A percentile compares a stretch with the other conserved stretches of the same genome.
phyloP scores from a whole-genome alignment of 177 flowering plant genomes.

The Telopea speciosissima region DNA sequence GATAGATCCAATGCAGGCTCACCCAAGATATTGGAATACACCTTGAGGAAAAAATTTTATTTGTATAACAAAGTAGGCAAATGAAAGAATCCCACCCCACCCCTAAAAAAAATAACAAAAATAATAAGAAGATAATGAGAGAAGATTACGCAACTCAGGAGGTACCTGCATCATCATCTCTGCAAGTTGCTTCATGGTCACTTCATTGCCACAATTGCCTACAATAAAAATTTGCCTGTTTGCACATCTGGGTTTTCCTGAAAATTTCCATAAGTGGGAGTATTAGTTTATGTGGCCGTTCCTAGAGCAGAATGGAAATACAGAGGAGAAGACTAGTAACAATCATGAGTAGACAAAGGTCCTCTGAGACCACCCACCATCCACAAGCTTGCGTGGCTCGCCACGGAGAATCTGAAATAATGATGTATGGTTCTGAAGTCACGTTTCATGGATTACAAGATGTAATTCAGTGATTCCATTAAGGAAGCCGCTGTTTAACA shows the following conservation, averaged over 20 bases:
- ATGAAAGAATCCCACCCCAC: no score
- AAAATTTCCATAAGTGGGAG: no score
- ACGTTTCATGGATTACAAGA: no score
- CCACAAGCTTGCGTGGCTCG: constrained; percentile 43
- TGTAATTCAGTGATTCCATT: background rate
- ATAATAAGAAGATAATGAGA: no score
- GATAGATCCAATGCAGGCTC: constrained; percentile 13
- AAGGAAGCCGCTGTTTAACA: background rate
- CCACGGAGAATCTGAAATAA: constrained; percentile 17
- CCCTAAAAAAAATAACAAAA: no score
- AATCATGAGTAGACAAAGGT: constrained; percentile 39
- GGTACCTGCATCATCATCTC: background rate
- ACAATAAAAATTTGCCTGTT: background rate
- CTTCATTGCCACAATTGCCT: background rate
- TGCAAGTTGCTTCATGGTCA: background rate
- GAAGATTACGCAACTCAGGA: background rate
- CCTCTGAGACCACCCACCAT: constrained; percentile 18
- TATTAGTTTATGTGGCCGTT: no score
- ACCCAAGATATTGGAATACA: no score
- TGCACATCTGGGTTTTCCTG: no score
- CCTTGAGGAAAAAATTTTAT: background rate
- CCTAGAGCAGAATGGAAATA: no score
- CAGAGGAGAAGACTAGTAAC: constrained; percentile 15
- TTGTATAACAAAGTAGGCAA: background rate
- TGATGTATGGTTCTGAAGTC: background rate